Evolutionary conservation across 2,329 filamentous ascomycete genomes (phyloP).

Genomic region (Cercospora citrullina): DNA sequence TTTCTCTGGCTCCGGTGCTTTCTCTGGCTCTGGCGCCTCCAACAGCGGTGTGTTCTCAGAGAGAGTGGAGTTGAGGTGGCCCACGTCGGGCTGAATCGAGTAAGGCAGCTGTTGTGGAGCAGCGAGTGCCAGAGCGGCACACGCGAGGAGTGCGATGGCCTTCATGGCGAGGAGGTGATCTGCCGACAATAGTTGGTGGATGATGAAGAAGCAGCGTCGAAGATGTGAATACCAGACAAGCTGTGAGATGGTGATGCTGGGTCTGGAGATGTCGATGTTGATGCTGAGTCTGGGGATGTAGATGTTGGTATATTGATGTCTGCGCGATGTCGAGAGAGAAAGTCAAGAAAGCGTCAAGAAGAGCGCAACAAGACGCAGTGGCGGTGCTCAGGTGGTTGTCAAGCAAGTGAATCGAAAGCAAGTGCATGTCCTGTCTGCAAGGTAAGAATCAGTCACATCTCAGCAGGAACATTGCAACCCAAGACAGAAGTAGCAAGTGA

Average conservation of each 20-base stretch:
- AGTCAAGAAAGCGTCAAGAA: neutral
- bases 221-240: neutral
- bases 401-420: neutral
- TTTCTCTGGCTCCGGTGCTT: neutral
- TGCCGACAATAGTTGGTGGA: neutral
- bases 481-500: neutral
- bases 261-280: neutral
- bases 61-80: no score
- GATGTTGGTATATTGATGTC: neutral
- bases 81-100: no score
- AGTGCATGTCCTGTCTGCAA: neutral
- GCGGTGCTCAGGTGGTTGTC: neutral
- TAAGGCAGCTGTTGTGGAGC: neutral
- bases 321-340: neutral
- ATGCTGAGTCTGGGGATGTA: neutral
- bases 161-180: neutral
- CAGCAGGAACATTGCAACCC: neutral
- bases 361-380: neutral
- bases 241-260: neutral
- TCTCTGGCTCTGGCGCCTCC: neutral
- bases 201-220: neutral
- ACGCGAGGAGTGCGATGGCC: neutral
- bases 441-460: neutral
- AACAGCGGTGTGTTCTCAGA: no score
- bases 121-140: neutral